These are phyloP conservation scores for Didymella arachidicola DNA, from an alignment of 2,329 filamentous ascomycete species.

Conservation along the genomic window DNA sequence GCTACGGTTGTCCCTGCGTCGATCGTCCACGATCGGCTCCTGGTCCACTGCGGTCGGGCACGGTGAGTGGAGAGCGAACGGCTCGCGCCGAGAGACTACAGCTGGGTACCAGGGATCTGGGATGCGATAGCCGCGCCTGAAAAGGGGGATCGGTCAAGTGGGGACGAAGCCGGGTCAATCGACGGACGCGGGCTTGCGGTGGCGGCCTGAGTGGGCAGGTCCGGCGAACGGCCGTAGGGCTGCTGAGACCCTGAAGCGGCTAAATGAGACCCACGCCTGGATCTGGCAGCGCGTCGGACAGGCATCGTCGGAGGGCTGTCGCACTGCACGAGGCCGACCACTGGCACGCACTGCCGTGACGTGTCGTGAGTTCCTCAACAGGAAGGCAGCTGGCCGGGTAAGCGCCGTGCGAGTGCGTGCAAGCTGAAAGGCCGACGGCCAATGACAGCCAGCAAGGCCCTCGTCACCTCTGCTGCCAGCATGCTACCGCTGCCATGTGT, in stretches of 20 bases:
- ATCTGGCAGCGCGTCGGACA: conserved; percentile 16
- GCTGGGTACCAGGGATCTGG: neutral
- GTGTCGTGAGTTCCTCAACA: neutral
- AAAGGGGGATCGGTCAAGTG: too few species aligned
- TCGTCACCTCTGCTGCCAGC: too few species aligned
- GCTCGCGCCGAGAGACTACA: neutral
- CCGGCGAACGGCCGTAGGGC: too few species aligned
- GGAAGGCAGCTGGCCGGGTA: neutral
- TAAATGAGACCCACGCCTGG: conserved; percentile 10
- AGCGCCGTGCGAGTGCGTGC: neutral
- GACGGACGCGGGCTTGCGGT: too few species aligned
- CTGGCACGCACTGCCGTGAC: neutral
- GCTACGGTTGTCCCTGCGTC: neutral
- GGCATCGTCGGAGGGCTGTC: conserved; percentile 18
- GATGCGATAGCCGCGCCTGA: neutral
- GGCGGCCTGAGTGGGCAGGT: too few species aligned
- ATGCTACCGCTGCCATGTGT: too few species aligned
- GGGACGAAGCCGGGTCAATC: too few species aligned
- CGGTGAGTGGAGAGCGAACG: neutral
- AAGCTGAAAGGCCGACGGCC: too few species aligned
- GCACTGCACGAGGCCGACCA: neutral
- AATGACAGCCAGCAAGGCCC: too few species aligned
- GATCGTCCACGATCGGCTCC: neutral
- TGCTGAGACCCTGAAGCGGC: neutral
- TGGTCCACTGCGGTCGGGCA: neutral